Conservation (phyloP, 2,329 filamentous ascomycete genomes). For the Neofusicoccum laricinum region DNA sequence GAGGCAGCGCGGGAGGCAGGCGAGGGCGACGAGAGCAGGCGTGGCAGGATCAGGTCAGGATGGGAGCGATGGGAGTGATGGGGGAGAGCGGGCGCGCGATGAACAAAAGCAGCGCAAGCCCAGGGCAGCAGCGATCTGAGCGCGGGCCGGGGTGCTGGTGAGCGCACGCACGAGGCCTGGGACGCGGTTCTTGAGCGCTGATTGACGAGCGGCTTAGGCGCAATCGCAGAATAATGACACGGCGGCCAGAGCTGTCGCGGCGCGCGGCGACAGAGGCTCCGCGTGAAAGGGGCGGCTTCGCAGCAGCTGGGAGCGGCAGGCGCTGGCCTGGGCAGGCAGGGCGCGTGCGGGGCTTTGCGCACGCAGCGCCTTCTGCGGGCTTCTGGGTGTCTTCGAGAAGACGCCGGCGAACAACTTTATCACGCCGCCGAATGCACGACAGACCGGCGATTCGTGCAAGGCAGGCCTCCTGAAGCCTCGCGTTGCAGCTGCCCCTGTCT, state of each 20-base stretch:
- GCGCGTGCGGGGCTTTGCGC: background rate
- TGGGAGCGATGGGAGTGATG: slow-evolving; percentile 15
- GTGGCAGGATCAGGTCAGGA: slow-evolving; percentile 5
- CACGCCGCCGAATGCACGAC: slow-evolving; percentile 9
- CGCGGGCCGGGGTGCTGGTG: slow-evolving; percentile 11
- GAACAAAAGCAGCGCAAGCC: slow-evolving; percentile 15
- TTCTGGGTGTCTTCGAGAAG: slow-evolving; percentile 16
- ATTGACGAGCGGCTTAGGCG: slow-evolving; percentile 7
- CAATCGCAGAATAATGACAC: slow-evolving; percentile 13
- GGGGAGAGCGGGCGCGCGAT: slow-evolving; percentile 11
- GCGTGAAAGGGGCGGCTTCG: slow-evolving; percentile 4
- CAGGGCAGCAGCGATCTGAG: slow-evolving; percentile 16
- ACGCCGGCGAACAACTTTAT: slow-evolving; percentile 17
- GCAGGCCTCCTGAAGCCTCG: slow-evolving; percentile 4
- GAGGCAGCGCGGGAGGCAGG: background rate
- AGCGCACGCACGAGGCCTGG: slow-evolving; percentile 12
- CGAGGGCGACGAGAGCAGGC: background rate
- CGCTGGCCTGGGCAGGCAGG: background rate
- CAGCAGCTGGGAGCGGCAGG: background rate
- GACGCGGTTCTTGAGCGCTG: slow-evolving; percentile 2
- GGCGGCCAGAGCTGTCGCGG: slow-evolving; percentile 10
- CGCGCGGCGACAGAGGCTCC: background rate
- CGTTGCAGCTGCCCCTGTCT: slow-evolving; percentile 7
- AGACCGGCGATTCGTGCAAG: slow-evolving; percentile 10
- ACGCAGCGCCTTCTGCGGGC: slow-evolving; percentile 9